Conservation (phyloP, 2,329 filamentous ascomycete species). For the Talaromyces sp. region DNA sequence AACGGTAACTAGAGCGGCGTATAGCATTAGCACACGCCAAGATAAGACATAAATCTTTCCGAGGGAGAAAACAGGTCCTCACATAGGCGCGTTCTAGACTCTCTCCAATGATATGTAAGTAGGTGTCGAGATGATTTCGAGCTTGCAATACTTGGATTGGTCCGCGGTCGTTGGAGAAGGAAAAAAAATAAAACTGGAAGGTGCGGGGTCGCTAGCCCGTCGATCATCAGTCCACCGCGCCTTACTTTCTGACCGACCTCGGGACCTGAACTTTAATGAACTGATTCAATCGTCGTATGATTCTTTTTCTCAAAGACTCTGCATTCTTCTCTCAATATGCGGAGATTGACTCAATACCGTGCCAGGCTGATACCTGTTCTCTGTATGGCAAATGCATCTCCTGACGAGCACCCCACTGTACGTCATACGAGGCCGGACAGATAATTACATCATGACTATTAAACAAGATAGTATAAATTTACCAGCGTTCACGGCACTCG, state of each 20-base stretch:
- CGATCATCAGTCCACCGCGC: not conserved
- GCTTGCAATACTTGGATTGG: not conserved
- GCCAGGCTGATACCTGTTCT: not conserved
- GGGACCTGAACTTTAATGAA: not conserved
- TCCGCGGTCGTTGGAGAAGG: not conserved
- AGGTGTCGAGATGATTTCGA: not conserved
- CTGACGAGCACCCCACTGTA: constrained; percentile 4
- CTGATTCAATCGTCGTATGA: not conserved
- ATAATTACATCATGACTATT: constrained; percentile 13
- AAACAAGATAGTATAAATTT: constrained; percentile 3
- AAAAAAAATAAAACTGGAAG: not conserved
- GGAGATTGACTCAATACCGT: not conserved
- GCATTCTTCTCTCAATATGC: not conserved
- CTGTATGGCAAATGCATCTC: not conserved
- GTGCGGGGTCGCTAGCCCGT: not conserved
- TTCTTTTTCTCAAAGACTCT: not conserved
- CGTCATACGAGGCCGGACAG: not conserved
- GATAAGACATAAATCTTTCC: not conserved
- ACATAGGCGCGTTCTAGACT: not conserved
- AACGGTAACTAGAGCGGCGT: not conserved
- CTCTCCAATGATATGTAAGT: not conserved
- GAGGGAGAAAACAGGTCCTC: not conserved
- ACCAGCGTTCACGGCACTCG: not conserved
- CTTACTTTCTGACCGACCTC: not conserved
- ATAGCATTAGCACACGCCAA: not conserved